Evolutionary conservation across 2,329 filamentous ascomycete genomes (phyloP), one percentile per base, ranked within the genome.

Genomic region (Botrytis deweyae): DNA sequence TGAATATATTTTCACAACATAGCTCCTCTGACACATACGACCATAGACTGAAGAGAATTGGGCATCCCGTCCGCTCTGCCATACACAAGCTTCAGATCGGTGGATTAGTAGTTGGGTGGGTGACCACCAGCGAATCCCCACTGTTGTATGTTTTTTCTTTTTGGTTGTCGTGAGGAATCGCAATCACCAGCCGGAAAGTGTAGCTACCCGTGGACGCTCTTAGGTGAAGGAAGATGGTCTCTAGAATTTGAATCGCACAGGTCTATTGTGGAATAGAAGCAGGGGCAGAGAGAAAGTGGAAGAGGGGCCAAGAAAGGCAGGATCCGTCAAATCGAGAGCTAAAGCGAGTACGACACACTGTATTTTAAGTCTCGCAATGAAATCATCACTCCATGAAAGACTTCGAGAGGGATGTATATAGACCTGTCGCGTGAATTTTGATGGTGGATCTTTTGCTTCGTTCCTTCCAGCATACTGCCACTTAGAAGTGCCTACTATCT

Each of bases 11-110:
- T 4, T 29, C 36, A 33, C 25, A 29, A 22, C 3, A 14, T 3
- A 3, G 0, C 0, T 0, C 0, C 0, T 0, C 8, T 0, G 0
- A 0, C 36, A 68, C 65, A 55, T 68, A 68, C 68, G 68, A 70
- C 68, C 68, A 70, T 62, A 70, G 55, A 70, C 59, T 70, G 55
- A 70, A 63, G 68, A 70, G 38, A 63, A 70, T 63, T 70, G 68
- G 68, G 68, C 68, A 70, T 70, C 68, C 68, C 68, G 68, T 70
- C 68, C 68, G 68, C 68, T 70, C 68, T 70, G 68, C 68, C 68
- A 70, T 70, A 70, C 68, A 70, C 59, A 70, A 70, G 68, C 68
- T 49, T 71, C 68, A 71, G 59, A 71, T 71, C 55, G 68, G 68
- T 49, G 55, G 59, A 63, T 71, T 71, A 71, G 68, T 71, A 71